A percentile compares a stretch with the other conserved stretches of the same genome.
Evolutionary conservation across 306 rosid species (phyloP).

Genomic region (Senna tora): DNA sequence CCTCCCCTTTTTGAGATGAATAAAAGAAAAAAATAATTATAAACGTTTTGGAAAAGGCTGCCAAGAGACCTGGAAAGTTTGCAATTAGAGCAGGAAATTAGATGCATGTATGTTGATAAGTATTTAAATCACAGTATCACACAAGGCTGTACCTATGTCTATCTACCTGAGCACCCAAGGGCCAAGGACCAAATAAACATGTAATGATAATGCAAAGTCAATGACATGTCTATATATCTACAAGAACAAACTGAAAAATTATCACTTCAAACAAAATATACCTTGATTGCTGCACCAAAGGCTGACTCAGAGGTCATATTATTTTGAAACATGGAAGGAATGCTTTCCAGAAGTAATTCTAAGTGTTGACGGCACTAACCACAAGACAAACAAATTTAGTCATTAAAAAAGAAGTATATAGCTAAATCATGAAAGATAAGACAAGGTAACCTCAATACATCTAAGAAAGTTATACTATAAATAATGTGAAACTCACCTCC

Average conservation of each 20-base stretch:
- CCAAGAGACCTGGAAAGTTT: neutral
- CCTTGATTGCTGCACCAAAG: conserved; percentile 94
- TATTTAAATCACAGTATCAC: neutral
- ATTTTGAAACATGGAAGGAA: conserved; percentile 85
- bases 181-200: conserved; percentile 10
- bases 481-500: conserved; percentile 65
- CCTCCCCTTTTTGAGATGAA: neutral
- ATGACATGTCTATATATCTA: conserved; percentile 1
- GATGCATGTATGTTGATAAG: neutral
- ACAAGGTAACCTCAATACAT: conserved; percentile 3
- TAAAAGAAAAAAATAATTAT: neutral
- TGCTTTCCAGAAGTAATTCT: conserved; percentile 84
- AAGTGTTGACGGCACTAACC: conserved; percentile 91
- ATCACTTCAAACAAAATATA: conserved; percentile 43
- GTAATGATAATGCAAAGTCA: conserved; percentile 2
- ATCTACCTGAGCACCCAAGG: conserved; percentile 18
- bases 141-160: neutral
- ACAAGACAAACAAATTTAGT: conserved; percentile 33
- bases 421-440: conserved; percentile 33
- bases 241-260: neutral
- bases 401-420: neutral
- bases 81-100: neutral
- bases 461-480: conserved; percentile 21
- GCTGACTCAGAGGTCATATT: conserved; percentile 94
- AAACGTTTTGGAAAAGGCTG: neutral